phyloP scores from a whole-genome alignment of 345 rosid genomes.

The Trapa incisa region DNA sequence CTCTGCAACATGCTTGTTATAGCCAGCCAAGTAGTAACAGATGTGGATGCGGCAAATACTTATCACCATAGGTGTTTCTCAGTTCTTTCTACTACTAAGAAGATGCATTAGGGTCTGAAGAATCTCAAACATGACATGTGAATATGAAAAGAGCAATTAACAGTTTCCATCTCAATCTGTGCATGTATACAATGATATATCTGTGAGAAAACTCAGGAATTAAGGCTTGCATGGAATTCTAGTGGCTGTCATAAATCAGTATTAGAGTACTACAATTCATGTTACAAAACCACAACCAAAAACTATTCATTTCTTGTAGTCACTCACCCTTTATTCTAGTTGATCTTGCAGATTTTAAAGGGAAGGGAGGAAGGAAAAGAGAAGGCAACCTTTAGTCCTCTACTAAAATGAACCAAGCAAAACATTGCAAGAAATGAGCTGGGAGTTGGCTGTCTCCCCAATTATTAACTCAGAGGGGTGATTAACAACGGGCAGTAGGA shows the following conservation, averaged over 20 bases:
- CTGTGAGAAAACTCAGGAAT: neutral
- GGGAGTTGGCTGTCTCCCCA: too few species aligned
- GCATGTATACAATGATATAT: neutral
- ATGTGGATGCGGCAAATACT: neutral
- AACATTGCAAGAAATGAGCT: too few species aligned
- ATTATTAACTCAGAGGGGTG: too few species aligned
- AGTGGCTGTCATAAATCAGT: neutral
- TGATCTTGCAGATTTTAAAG: too few species aligned
- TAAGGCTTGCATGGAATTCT: neutral
- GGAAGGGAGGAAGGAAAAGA: too few species aligned
- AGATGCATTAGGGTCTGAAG: neutral
- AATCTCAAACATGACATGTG: neutral
- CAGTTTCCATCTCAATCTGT: neutral
- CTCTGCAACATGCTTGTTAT: slow-evolving; percentile 91
- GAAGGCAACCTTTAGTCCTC: too few species aligned
- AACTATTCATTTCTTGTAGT: too few species aligned
- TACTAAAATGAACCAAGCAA: too few species aligned
- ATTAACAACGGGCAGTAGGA: too few species aligned
- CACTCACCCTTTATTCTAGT: too few species aligned
- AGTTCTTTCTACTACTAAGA: neutral
- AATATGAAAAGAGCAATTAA: neutral
- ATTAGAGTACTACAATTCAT: too few species aligned
- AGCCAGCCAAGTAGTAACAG: slow-evolving; percentile 7
- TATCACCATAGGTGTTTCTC: neutral
- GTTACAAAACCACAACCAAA: too few species aligned